Conservation (phyloP, 495 filamentous ascomycete genomes). For the Polyplosphaeria fusca region DNA sequence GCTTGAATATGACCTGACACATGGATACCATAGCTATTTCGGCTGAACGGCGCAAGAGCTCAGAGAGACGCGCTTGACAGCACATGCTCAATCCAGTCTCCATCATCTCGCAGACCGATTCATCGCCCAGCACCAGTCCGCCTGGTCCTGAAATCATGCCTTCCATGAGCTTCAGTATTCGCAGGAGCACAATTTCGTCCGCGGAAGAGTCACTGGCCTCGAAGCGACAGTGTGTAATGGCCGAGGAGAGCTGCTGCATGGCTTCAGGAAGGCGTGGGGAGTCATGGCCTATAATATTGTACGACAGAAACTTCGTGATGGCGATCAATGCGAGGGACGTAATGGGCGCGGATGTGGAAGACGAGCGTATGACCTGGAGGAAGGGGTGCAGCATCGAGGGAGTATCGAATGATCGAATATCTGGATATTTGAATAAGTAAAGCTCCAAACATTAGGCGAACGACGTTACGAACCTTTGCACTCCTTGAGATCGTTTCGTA, state of each 20-base stretch:
- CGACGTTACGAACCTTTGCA: conserved; percentile 61
- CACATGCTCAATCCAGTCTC: conserved; percentile 97
- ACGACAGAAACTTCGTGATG: conserved; percentile 96
- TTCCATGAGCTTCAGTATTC: conserved; percentile 97
- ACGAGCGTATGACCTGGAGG: conserved; percentile 94
- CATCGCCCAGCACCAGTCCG: conserved; percentile 81
- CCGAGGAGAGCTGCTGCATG: conserved; percentile 91
- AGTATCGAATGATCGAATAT: conserved; percentile 86
- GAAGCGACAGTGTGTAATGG: conserved; percentile 96
- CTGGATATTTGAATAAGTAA: conserved; percentile 44
- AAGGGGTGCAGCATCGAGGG: conserved; percentile 90
- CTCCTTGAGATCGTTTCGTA: conserved; percentile 84
- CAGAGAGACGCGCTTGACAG: conserved; percentile 86
- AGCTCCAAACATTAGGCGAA: neutral
- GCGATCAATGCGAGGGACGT: conserved; percentile 90
- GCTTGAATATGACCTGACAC: conserved; percentile 95
- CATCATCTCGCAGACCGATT: conserved; percentile 99
- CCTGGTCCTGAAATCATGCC: conserved; percentile 91
- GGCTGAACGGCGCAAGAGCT: conserved; percentile 83
- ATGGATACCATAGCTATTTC: conserved; percentile 98
- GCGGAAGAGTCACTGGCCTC: conserved; percentile 92
- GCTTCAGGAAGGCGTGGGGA: conserved; percentile 83
- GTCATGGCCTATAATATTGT: conserved; percentile 77
- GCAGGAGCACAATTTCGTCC: conserved; percentile 88
- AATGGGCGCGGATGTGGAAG: conserved; percentile 91